Evolutionary conservation across 2,329 filamentous ascomycete genomes (phyloP), one percentile per base, ranked within the genome.

Genomic region (Microsporum audouinii): DNA sequence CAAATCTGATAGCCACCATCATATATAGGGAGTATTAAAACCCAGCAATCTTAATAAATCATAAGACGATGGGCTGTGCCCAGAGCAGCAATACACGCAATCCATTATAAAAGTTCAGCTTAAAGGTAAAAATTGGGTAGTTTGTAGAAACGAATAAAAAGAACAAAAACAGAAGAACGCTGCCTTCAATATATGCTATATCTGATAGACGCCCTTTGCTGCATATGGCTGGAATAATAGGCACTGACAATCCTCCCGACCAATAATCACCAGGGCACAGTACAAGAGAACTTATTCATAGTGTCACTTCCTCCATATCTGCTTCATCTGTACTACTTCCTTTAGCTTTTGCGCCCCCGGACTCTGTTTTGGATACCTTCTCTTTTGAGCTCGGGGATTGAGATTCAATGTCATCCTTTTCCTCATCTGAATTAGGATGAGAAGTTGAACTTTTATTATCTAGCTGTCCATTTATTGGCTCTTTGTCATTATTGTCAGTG

Each of bases 281-380:
- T 17, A 55, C 33, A 55, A 4, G 3, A 36, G n/a, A 36, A 12
- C 2, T 17, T 23, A n/a, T 5, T 59, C 41, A 59, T 49, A 59
- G 41, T 27, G 39, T 36, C 31, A 59, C 57, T 33, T 59, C 57
- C 36, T 59, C 57, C 57, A 59, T 59, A 1, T 59, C 57, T 49
- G 39, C 41, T 38, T 59, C 57, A 31, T 59, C 57, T 23, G 23
- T 33, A 27, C 29, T 49, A n/a, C 27, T 29, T 27, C 31, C 39
- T 27, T 59, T 49, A 14, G 27, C 3, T 59, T 34, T 59, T 36
- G 7, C 39, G 14, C 23, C 34, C 31, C 10, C 55, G 1, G 55
- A 57, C 29, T 43, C 39, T 34, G 49, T 14, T 41, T 57, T 43
- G 14, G 36, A 6, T 17, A 7, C 7, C 3, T 41, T 27, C 23